Base-by-base conservation (phyloP, 2,329 filamentous ascomycete genomes). In the Aspergillus versicolor region DNA sequence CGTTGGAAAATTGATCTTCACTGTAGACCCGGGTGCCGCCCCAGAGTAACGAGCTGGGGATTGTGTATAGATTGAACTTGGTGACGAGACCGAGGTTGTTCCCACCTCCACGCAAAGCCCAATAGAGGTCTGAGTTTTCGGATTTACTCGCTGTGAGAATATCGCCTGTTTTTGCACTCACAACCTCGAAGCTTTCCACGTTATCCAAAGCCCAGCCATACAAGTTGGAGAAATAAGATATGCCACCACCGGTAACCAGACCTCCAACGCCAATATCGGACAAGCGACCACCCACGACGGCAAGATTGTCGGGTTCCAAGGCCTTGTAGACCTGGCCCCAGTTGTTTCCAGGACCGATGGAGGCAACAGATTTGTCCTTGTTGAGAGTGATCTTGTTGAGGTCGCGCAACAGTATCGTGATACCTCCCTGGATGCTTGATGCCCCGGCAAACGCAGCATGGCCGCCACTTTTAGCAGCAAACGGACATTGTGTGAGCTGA, bases 381-480 rank as follows among this genome's bases (percentile, higher is more conserved):
- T 59, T 69, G 6, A 75, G 49, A 8, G 60, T 58, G 12, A 75
- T 61, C 3, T 59, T 51, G 34, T 72, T 68, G 56, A 77, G 60
- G 11, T 65, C 61, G 7, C 61, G 62, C 41, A 76, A 64, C 56
- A 67, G 67, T 43, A 76, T 70, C 11, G 66, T 71, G 42, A 77
- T 65, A 6, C 73, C 74, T 40, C 64, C 77, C 13, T 77, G 67
- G 46, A 81, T 79, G 61, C 78, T 85, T 2, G 82, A 77, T 40
- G 79, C 80, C 59, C 79, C 79, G 17, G 80, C 74, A 63, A 84
- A 84, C 4, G 82, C 79, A 56, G 81, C 82, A 68, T 86, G 83
- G 1, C 84, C 84, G 27, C 83, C 84, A 7, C 80, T 81, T 62
- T 83, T 82, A 62, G 84, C 70, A 6, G 83, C 82, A 61, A 86